Percentiles rank a stretch among this genome's conserved stretches.
Evolutionary conservation across 768 basidiomycete species (phyloP).

Genomic region (Russula foetens): DNA sequence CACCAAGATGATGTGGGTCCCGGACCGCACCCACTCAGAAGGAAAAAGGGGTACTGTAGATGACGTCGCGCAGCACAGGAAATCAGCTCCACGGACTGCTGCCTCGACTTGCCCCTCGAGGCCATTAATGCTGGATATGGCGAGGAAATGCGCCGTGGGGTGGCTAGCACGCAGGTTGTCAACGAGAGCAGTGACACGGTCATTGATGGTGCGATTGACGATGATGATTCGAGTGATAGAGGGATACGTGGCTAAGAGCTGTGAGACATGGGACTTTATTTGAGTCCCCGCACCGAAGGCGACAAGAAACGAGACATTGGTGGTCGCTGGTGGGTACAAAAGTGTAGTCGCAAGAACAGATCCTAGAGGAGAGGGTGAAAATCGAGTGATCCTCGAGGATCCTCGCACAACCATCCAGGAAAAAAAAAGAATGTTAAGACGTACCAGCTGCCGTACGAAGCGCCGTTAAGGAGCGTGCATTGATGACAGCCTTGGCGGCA

Average conservation of each 20-base stretch:
- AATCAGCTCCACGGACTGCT: slow-evolving; percentile 39
- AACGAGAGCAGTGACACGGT: slow-evolving; percentile 37
- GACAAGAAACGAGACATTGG: slow-evolving; percentile 38
- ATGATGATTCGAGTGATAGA: slow-evolving; percentile 48
- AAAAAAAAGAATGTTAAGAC: slow-evolving; percentile 10
- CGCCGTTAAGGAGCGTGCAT: slow-evolving; percentile 71
- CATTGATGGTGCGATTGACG: slow-evolving; percentile 50
- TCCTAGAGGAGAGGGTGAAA: slow-evolving; percentile 33
- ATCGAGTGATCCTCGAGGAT: background rate
- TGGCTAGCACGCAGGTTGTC: slow-evolving; percentile 24
- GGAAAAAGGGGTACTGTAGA: slow-evolving; percentile 65
- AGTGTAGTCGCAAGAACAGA: slow-evolving; percentile 60
- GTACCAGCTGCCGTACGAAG: slow-evolving; percentile 75
- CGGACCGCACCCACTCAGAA: slow-evolving; percentile 49
- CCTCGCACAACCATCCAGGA: too few species aligned
- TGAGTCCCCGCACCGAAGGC: slow-evolving; percentile 73
- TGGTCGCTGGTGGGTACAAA: slow-evolving; percentile 30
- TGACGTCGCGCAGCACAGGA: slow-evolving; percentile 72
- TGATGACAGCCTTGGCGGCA: slow-evolving; percentile 63
- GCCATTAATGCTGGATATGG: slow-evolving; percentile 7
- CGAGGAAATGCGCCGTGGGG: slow-evolving; percentile 21
- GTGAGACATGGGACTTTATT: slow-evolving; percentile 52
- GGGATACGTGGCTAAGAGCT: slow-evolving; percentile 51
- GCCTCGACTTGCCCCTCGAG: slow-evolving; percentile 21
- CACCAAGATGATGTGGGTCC: slow-evolving; percentile 65